Percentiles rank a stretch among this genome's conserved stretches.
phyloP scores from a whole-genome alignment of 2,329 filamentous ascomycete genomes.

The Colletotrichum lentis region DNA sequence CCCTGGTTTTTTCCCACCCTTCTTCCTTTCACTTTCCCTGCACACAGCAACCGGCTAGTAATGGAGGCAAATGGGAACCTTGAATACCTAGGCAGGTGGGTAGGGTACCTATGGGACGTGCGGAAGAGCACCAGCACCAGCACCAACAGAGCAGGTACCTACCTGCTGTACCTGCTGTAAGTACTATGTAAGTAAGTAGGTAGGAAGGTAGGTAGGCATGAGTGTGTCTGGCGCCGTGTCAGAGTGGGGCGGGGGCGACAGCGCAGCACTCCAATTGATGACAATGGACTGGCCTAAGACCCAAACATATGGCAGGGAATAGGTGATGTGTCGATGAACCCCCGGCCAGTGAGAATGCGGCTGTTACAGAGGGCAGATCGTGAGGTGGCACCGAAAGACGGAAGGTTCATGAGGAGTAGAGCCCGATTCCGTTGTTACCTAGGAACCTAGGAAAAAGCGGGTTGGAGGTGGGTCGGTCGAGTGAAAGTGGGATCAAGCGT shows the following conservation, averaged over 20 bases:
- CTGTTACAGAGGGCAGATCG: slow-evolving; percentile 20
- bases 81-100: neutral
- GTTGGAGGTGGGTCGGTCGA: slow-evolving; percentile 5
- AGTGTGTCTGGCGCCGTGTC: neutral
- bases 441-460: slow-evolving; percentile 21
- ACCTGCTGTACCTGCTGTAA: no score
- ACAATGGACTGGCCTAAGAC: slow-evolving; percentile 26
- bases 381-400: slow-evolving; percentile 27
- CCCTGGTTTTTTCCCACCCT: slow-evolving; percentile 1
- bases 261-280: slow-evolving; percentile 13
- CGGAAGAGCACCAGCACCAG: slow-evolving; percentile 6
- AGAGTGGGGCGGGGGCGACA: slow-evolving; percentile 23
- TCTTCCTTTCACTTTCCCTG: slow-evolving; percentile 3
- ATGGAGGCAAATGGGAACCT: slow-evolving; percentile 1
- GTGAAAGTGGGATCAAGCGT: slow-evolving; percentile 4
- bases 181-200: no score
- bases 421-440: slow-evolving; percentile 11
- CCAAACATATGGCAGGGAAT: slow-evolving; percentile 29
- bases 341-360: slow-evolving; percentile 27
- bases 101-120: neutral
- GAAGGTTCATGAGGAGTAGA: slow-evolving; percentile 30
- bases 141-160: neutral
- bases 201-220: no score
- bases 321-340: slow-evolving; percentile 16
- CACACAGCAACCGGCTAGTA: neutral